Evolutionary conservation across 2,329 filamentous ascomycete genomes (phyloP), one percentile per base, ranked within the genome.

Genomic region (Trichoderma semiorbis): DNA sequence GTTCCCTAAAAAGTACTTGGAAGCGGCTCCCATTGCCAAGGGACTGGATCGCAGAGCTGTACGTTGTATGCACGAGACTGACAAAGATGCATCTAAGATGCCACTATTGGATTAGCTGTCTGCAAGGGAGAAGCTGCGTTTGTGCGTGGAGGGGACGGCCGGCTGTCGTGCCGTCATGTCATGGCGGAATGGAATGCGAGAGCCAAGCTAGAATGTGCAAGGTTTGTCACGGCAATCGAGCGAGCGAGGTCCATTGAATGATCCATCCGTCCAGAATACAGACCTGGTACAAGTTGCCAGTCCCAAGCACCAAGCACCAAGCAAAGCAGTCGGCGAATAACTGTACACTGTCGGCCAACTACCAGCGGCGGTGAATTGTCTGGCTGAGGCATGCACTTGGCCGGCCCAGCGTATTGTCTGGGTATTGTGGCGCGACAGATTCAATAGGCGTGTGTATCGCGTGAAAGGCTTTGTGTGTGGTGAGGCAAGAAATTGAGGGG

Each of bases 341-440:
- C 18, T 50, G 18, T 30, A 16, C 16, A 11, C n/a, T 24, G 32
- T 58, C 65, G 65, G 65, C 55, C 65, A 68, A 68, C 65, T 53
- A 6, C 57, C 39, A 43, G 36, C 16, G 39, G 39, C 18, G 39
- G 18, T 21, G n/a, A 16, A 24, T 16, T 24, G 34, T 34, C 34
- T 36, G 34, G 28, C 24, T 47, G 65, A 34, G 26, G 65, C 65
- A 34, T 68, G 65, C 58, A 34, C 24, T 34, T 36, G 32, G 60
- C 58, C 58, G 50, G 43, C 26, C 47, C 43, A 58, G 68, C 66
- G 60, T 70, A 70, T 70, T 70, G 68, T 70, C 68, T 70, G 47
- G 18, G 60, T 64, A 65, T 70, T 65, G 58, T 68, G 65, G 65
- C 65, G 28, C n/a, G 21, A 58, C 16, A 60, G 16, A 21, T 24